Evolutionary conservation across 2,329 filamentous ascomycete species (phyloP), one percentile per base, ranked within the genome.

Genomic region (Zymoseptoria pseudotritici): DNA sequence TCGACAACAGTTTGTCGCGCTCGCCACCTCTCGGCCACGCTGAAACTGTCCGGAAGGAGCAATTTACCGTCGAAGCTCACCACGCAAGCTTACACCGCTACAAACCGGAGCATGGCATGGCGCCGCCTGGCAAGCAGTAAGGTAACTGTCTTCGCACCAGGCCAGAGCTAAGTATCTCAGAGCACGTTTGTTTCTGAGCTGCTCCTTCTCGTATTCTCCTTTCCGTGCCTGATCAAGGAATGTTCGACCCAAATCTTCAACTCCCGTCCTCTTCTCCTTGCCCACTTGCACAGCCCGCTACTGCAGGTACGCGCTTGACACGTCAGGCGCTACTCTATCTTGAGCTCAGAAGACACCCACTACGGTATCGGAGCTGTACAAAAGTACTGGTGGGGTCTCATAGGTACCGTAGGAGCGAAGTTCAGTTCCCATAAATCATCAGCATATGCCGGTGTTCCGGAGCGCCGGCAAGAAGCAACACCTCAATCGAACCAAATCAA

Each of bases 291-390:
- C 19, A 46, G 54, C 29, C 26, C 22, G 55, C 63, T 65, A 64
- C 59, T 61, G 63, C 63, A 65, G 63, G 63, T 65, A 60, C 63
- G 46, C 46, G 24, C 21, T 46, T 58, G 42, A 65, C 62, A 62
- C 62, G 63, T 65, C 63, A 65, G 36, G 36, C 17, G 36, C 36
- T 17, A 46, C 36, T 17, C 36, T n/a, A 17, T 13, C 36, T 13
- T 46, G 13, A 13, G 36, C 36, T 4, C 36, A n/a, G 36, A 17
- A 6, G 36, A 46, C 36, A 46, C 17, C 36, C 36, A n/a, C 13
- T n/a, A n/a, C n/a, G n/a, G n/a, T n/a, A 13, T 46, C 13, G 6
- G 13, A 53, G 50, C 60, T 29, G 17, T 46, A 46, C 36, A 46
- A 6, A 46, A 46, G 36, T 46, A 46, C 17, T n/a, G 36, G 36